phyloP scores from a whole-genome alignment of 2,329 filamentous ascomycete genomes.

The Venturia oleaginea region DNA sequence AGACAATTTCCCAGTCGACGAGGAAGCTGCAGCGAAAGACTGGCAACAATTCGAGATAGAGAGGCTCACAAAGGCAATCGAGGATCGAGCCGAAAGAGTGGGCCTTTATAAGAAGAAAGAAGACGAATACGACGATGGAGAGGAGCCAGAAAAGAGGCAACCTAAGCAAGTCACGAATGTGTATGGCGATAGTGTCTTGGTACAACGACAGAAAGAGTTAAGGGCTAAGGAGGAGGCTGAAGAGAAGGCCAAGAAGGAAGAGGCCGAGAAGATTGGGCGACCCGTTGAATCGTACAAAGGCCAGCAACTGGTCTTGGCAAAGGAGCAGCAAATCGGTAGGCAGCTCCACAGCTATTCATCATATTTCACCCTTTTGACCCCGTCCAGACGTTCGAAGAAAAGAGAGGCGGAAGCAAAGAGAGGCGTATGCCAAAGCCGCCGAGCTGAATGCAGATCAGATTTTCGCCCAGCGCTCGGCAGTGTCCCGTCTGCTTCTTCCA shows the following conservation, averaged over 20 bases:
- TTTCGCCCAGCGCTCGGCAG: background rate
- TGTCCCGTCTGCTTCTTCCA: constrained; percentile 29
- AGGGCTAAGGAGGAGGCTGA: constrained; percentile 8
- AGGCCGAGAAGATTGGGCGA: background rate
- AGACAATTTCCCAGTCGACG: constrained; percentile 29
- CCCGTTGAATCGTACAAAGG: background rate
- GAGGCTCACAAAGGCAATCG: constrained; percentile 29
- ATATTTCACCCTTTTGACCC: background rate
- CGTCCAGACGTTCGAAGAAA: background rate
- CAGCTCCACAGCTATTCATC: background rate
- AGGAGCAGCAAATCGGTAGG: constrained; percentile 7
- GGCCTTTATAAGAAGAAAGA: constrained; percentile 23
- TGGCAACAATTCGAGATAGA: constrained; percentile 32
- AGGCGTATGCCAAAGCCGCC: background rate
- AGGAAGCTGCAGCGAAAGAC: constrained; percentile 30
- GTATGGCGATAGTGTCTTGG: constrained; percentile 10
- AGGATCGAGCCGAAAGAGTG: constrained; percentile 22
- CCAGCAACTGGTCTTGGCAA: background rate
- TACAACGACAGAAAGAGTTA: constrained; percentile 4
- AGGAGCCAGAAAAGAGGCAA: constrained; percentile 16
- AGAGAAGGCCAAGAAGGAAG: background rate
- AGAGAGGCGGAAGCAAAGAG: background rate
- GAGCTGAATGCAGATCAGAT: background rate
- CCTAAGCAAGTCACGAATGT: constrained; percentile 20
- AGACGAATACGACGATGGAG: constrained; percentile 18